Evolutionary conservation across 805 yeast genomes (phyloP), one percentile per base, ranked within the genome.

Genomic region (Clavispora santaluciae): DNA sequence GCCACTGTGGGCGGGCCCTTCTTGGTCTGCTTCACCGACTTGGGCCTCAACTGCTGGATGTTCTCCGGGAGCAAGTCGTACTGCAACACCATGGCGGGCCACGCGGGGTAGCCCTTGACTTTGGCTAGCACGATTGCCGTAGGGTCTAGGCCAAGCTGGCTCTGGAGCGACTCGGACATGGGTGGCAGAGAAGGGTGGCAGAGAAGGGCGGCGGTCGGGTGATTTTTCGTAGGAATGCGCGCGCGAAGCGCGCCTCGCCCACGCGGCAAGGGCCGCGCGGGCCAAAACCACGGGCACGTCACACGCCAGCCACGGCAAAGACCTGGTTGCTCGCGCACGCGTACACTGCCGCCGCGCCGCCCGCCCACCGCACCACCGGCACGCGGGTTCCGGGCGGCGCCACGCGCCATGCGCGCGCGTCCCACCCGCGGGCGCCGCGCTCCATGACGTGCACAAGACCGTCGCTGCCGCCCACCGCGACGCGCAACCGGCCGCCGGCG

Each of bases 71-170:
- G 68, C 6, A 76, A 60, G 13, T 72, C 70, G 44, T 67, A 75
- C 1, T 81, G 82, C 4, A 86, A 73, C 4, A 86, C 79, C 79
- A 86, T 81, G 2, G 90, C 89, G 0, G 96, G 96, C 96, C 96
- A 87, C 31, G 90, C 83, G 2, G 95, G 86, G 56, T 80, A 87
- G 7, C 95, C 95, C 55, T 86, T 87, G 36, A 87, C 79, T 60
- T 87, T 87, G 6, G 93, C 93, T 18, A 87, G 68, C 1, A 87
- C 60, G 3, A 51, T 45, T 7, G 54, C 21, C 8, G 39, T 43
- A 12, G 55, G 56, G 21, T 39, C 44, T 22, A 50, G 45, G 16
- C 44, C 45, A 35, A 50, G 33, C 15, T 38, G 42, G 28, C 33
- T 44, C 30, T 44, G 54, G 25, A 50, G 35, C 16, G 35, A 12